A percentile compares a stretch with the other conserved stretches of the same genome.
These are phyloP conservation scores for Cyanidium caldarium DNA, from an alignment of 23 red algal genomes.

Conservation along the genomic window DNA sequence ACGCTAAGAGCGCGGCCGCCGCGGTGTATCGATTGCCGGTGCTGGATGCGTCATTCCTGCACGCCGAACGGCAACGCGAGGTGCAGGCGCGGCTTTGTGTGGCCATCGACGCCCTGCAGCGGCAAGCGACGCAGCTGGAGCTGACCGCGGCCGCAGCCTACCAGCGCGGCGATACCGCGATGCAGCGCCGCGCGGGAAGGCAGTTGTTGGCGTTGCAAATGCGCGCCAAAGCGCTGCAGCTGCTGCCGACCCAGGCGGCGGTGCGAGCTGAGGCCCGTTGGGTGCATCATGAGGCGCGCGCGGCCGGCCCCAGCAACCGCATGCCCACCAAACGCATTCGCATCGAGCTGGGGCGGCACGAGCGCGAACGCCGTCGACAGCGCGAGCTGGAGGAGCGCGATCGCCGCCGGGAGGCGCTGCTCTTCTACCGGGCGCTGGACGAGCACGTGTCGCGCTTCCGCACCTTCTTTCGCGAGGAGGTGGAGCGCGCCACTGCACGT, in stretches of 20 bases:
- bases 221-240: neutral
- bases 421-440: neutral
- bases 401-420: neutral
- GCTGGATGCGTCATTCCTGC: too few species aligned
- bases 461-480: conserved; percentile 9
- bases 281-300: neutral
- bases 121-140: too few species aligned
- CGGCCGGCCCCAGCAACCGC: neutral
- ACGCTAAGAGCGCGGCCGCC: too few species aligned
- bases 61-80: too few species aligned
- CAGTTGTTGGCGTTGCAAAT: neutral
- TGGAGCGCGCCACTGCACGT: neutral
- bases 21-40: too few species aligned
- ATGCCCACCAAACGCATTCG: neutral
- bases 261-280: neutral
- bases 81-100: too few species aligned
- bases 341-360: neutral
- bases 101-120: too few species aligned
- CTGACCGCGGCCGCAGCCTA: too few species aligned
- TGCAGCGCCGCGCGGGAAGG: too few species aligned
- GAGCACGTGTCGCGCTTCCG: conserved; percentile 1
- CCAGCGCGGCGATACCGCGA: too few species aligned
- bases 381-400: conserved; percentile 13
- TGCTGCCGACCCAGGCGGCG: neutral
- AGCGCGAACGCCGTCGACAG: neutral